Percentiles rank a stretch among this genome's conserved stretches.
These are phyloP conservation scores for Diaporthe helianthi DNA, from an alignment of 2,329 filamentous ascomycete species.

Conservation along the genomic window DNA sequence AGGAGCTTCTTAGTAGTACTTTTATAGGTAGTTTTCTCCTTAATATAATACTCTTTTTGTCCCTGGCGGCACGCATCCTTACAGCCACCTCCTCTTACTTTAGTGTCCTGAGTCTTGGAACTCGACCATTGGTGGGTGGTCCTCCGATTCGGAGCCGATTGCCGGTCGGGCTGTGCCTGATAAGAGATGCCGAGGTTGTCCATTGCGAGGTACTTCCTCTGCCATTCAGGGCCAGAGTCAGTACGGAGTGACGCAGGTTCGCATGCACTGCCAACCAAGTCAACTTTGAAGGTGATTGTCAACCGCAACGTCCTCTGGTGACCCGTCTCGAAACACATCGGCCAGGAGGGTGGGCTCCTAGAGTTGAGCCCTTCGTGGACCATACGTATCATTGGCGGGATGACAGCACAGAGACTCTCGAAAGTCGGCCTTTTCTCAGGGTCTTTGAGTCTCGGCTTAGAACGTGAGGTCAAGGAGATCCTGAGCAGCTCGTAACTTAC, in stretches of 20 bases:
- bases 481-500: background rate
- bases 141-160: slow-evolving; percentile 16
- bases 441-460: background rate
- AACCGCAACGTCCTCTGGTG: background rate
- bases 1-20: no score
- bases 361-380: background rate
- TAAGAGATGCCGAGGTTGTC: background rate
- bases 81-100: no score
- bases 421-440: background rate
- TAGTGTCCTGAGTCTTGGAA: background rate
- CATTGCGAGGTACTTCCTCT: background rate
- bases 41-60: no score
- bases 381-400: background rate
- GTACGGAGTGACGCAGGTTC: no score
- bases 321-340: background rate
- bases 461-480: background rate
- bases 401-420: background rate
- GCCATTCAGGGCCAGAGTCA: no score
- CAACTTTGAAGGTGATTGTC: background rate
- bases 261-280: background rate
- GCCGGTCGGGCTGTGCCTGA: slow-evolving; percentile 14
- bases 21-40: no score
- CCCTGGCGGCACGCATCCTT: no score
- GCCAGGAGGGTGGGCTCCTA: background rate
- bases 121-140: background rate